Base-by-base conservation (phyloP, 768 basidiomycete species). In the Russula dissimulans region DNA sequence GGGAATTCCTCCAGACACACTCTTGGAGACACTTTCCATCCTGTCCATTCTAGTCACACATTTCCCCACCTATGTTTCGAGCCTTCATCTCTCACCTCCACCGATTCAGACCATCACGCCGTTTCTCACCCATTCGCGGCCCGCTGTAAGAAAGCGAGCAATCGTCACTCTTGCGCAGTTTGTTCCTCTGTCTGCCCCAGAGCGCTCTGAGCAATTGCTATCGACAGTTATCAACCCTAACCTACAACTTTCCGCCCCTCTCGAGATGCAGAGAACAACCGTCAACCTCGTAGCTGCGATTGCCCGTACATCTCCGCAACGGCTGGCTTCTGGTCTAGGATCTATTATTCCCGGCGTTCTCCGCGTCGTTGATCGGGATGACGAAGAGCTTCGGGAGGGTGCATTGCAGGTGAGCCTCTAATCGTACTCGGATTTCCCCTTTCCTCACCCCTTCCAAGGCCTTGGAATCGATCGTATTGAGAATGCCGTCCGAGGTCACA, bases 91-190 rank as follows among this genome's bases (percentile, higher is more conserved):
- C 54, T 69, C 75, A 49, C 80, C 84, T 15, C 79, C 79, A 48
- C 86, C 91, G 36, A 73, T 93, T 5, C 70, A 74, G 5, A 83
- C 86, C 18, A 80, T 89, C 56, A 86, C 82, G 0, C 90, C 83
- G 41, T 79, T 89, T 34, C 80, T 91, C 48, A 79, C 77, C n/a
- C 89, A 88, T 73, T 68, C 79, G 8, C 85, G 93, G 4, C 82
- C 89, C 10, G 91, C 92, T 0, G 90, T 98, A 55, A 84, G 95
- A 53, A 98, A 98, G 76, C 87, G 94, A 54, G 89, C 92, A 3
- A 94, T 97, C 60, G 77, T 85, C 41, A 91, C 93, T 0, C 71
- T 93, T 44, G 88, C 91, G 0, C 89, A 92, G 65, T 89, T 93
- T 69, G 79, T 94, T 42, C 88, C 86, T 15, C 82, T 83, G 45